phyloP scores from a whole-genome alignment of 371 early-diverging fungal genomes.

The Mortierella sp. region DNA sequence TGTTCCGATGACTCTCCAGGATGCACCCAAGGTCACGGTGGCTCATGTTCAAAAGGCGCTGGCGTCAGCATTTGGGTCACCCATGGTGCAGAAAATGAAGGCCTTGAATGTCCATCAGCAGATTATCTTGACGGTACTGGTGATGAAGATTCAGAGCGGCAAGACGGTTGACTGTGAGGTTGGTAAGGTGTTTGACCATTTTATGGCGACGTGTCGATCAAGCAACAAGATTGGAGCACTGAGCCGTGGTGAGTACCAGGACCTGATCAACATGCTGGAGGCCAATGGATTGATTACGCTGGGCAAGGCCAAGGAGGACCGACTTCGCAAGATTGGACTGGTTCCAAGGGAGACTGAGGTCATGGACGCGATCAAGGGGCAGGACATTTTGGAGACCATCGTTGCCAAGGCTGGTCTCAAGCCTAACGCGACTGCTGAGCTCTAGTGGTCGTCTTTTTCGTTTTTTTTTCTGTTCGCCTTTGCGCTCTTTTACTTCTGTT shows the following conservation, averaged over 20 bases:
- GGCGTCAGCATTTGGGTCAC: constrained; percentile 74
- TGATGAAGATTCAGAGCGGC: constrained; percentile 60
- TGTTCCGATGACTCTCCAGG: constrained; percentile 25
- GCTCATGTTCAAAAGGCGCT: constrained; percentile 84
- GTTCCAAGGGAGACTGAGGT: constrained; percentile 66
- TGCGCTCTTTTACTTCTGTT: background rate
- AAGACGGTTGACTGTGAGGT: constrained; percentile 65
- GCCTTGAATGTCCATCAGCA: constrained; percentile 86
- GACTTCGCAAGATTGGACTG: constrained; percentile 63
- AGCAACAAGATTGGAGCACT: constrained; percentile 73
- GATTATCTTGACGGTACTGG: constrained; percentile 74
- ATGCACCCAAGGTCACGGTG: constrained; percentile 82
- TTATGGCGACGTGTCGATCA: constrained; percentile 65
- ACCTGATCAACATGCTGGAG: constrained; percentile 82
- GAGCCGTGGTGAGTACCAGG: constrained; percentile 82
- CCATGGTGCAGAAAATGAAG: constrained; percentile 72
- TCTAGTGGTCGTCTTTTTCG: background rate
- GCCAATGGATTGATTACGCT: constrained; percentile 77
- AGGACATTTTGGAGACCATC: constrained; percentile 35
- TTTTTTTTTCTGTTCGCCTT: background rate
- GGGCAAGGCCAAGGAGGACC: constrained; percentile 66
- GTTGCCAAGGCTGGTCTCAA: constrained; percentile 19
- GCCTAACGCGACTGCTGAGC: background rate
- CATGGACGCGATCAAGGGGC: constrained; percentile 59
- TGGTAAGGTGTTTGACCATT: constrained; percentile 72